Evolutionary conservation across 805 yeast species (phyloP).

Genomic region (Zygoascus flipseniorum): DNA sequence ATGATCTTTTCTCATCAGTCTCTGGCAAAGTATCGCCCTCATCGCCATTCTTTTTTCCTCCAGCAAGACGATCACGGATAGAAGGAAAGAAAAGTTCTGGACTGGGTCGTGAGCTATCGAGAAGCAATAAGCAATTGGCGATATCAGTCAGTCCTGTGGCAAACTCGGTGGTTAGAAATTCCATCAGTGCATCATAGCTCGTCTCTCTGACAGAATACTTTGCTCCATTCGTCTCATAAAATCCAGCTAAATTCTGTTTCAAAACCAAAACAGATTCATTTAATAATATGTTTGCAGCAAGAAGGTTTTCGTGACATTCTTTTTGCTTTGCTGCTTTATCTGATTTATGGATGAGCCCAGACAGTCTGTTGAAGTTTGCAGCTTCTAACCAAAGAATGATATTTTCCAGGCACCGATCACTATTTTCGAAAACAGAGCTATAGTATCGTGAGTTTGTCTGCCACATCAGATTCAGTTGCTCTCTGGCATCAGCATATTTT

Average conservation of each 20-base stretch:
- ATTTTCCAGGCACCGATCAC: conserved; percentile 9
- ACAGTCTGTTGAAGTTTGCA: conserved; percentile 18
- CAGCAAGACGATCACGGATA: background rate
- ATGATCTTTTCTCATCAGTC: background rate
- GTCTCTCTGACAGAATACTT: background rate
- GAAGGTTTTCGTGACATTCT: background rate
- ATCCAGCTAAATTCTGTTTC: background rate
- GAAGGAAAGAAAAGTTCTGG: background rate
- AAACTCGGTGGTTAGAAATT: background rate
- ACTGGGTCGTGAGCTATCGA: background rate
- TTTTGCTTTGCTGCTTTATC: background rate
- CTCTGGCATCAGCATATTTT: background rate
- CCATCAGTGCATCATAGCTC: background rate
- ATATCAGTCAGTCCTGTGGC: background rate
- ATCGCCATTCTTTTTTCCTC: background rate
- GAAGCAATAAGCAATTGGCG: background rate
- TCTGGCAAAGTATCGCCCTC: background rate
- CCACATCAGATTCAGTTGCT: conserved; percentile 4
- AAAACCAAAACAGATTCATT: background rate
- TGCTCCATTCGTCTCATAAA: background rate
- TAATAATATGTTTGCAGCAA: background rate
- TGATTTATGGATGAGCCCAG: conserved; percentile 4
- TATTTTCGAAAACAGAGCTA: conserved; percentile 1
- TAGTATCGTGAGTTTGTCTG: background rate
- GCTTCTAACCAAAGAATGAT: conserved; percentile 18